Evolutionary conservation across 805 yeast genomes (phyloP).

Genomic region (Wickerhamiella domercqiae): DNA sequence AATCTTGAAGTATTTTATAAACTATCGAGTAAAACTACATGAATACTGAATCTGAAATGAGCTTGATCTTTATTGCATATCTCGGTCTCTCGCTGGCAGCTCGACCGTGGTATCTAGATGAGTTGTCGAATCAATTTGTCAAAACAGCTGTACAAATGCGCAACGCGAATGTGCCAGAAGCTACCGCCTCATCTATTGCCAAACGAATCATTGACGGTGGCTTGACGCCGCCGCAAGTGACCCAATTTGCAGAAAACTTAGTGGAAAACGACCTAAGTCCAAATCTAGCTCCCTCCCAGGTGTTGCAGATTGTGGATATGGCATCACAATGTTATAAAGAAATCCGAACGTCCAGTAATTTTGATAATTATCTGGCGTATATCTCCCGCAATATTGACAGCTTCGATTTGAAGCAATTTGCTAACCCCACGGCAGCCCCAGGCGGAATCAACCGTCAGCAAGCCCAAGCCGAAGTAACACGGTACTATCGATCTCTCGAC

Average conservation of each 20-base stretch:
- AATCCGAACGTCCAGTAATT: slow-evolving; percentile 7
- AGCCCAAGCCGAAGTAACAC: background rate
- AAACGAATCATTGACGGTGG: slow-evolving; percentile 9
- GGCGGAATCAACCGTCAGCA: background rate
- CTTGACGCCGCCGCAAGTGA: slow-evolving; percentile 13
- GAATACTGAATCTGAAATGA: too few relatives aligned
- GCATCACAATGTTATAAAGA: slow-evolving; percentile 9
- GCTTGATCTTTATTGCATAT: too few relatives aligned
- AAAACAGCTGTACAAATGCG: slow-evolving; percentile 5
- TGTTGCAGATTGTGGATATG: slow-evolving; percentile 5
- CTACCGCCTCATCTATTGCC: slow-evolving; percentile 10
- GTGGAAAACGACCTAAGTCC: slow-evolving; percentile 2
- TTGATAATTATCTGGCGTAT: slow-evolving; percentile 9
- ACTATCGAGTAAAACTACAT: too few relatives aligned
- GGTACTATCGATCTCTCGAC: background rate
- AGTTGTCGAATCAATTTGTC: slow-evolving; percentile 6
- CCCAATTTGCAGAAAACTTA: slow-evolving; percentile 5
- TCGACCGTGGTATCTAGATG: slow-evolving; percentile 12
- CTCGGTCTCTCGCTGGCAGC: too few relatives aligned
- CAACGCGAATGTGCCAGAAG: slow-evolving; percentile 3
- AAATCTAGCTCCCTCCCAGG: slow-evolving; percentile 4
- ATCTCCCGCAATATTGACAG: slow-evolving; percentile 6
- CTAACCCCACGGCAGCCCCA: background rate
- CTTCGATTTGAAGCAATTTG: slow-evolving; percentile 3
- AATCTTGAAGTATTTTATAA: too few relatives aligned